phyloP scores from a whole-genome alignment of 306 rosid genomes.

The Quercus glauca region DNA sequence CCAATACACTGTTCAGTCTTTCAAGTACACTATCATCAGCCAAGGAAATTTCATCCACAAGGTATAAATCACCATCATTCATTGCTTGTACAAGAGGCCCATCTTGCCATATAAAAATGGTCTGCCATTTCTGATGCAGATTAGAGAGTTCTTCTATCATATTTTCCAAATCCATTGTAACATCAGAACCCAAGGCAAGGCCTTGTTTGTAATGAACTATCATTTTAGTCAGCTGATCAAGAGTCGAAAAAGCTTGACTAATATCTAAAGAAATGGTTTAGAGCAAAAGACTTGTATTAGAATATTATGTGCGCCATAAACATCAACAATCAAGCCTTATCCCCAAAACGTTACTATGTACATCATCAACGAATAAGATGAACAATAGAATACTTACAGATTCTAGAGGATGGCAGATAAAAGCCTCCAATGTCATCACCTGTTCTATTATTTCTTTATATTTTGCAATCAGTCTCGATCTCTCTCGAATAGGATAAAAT shows the following conservation, averaged over 20 bases:
- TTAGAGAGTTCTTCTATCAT: constrained; percentile 39
- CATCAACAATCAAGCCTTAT: neutral
- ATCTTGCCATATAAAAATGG: constrained; percentile 88
- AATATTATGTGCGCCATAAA: neutral
- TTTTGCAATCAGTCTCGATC: constrained; percentile 53
- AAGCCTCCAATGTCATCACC: constrained; percentile 45
- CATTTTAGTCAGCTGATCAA: constrained; percentile 43
- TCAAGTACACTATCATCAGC: constrained; percentile 99
- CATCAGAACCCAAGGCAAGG: constrained; percentile 23
- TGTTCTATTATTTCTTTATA: constrained; percentile 50
- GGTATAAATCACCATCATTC: constrained; percentile 81
- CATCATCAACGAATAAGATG: neutral
- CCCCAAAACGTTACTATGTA: neutral
- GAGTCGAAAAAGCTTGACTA: constrained; percentile 54
- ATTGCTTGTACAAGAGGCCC: constrained; percentile 93
- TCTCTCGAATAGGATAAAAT: constrained; percentile 77
- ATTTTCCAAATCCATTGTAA: constrained; percentile 41
- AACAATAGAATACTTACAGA: constrained; percentile 40
- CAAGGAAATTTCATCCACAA: constrained; percentile 91
- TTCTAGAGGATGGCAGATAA: constrained; percentile 31
- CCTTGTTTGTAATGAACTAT: constrained; percentile 45
- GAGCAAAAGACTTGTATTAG: constrained; percentile 13
- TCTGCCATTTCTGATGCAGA: constrained; percentile 80
- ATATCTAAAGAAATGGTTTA: constrained; percentile 71
- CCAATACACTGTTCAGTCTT: constrained; percentile 92